Conservation (phyloP, 192 early-diverging fungal species). For the Coemansia sp. region DNA sequence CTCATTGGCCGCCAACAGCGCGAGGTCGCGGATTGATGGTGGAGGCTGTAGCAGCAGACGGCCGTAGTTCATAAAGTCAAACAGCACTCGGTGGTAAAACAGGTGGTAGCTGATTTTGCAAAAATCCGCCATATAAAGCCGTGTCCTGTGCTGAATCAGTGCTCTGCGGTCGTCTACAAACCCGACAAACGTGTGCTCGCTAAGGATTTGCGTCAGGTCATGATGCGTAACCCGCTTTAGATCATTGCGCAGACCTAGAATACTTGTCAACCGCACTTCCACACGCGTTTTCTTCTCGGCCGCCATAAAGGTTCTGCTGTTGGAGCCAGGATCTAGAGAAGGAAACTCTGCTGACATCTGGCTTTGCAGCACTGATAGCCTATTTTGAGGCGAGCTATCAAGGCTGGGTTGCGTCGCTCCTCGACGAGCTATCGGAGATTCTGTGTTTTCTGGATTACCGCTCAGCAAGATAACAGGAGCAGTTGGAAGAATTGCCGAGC, state of each 20-base stretch:
- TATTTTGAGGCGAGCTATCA: not conserved
- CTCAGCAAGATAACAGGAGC: not conserved
- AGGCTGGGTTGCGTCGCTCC: not conserved
- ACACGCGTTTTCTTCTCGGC: slow-evolving; percentile 52
- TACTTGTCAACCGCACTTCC: slow-evolving; percentile 79
- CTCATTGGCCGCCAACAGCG: slow-evolving; percentile 61
- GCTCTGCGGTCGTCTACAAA: slow-evolving; percentile 77
- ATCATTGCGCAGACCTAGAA: slow-evolving; percentile 74
- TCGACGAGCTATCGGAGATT: not conserved
- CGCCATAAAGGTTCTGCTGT: slow-evolving; percentile 24
- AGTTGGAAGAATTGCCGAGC: not conserved
- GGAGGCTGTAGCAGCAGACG: slow-evolving; percentile 64
- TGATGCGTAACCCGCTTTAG: slow-evolving; percentile 51
- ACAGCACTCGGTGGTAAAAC: slow-evolving; percentile 83
- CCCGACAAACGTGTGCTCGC: slow-evolving; percentile 86
- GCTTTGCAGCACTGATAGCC: not conserved
- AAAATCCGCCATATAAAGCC: slow-evolving; percentile 83
- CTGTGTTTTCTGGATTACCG: not conserved
- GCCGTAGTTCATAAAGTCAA: slow-evolving; percentile 89
- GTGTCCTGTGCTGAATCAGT: slow-evolving; percentile 83
- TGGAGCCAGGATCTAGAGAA: not conserved
- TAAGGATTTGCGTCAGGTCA: slow-evolving; percentile 77
- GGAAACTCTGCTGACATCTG: slow-evolving; percentile 2
- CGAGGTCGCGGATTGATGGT: slow-evolving; percentile 66
- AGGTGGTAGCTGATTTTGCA: slow-evolving; percentile 76